Conservation (phyloP, 441 rosid genomes). For the Jatropha multifida region DNA sequence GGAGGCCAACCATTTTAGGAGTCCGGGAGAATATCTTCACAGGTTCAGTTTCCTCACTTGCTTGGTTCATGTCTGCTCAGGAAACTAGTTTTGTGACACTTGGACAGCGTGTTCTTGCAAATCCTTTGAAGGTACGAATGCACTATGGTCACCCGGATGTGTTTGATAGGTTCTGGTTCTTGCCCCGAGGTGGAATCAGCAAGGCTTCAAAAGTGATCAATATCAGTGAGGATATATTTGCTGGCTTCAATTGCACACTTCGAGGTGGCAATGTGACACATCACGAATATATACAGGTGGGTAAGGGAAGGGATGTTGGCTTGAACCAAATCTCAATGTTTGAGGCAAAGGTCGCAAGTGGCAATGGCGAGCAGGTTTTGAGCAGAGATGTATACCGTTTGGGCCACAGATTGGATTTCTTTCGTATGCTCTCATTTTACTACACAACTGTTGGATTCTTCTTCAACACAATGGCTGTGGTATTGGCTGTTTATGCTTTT, state of each 20-base stretch:
- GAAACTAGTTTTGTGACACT: conserved; percentile 86
- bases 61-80: conserved; percentile 91
- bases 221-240: conserved; percentile 89
- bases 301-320: conserved; percentile 96
- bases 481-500: conserved; percentile 67
- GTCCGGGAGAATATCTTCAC: conserved; percentile 91
- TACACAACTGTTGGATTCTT: conserved; percentile 68
- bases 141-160: conserved; percentile 97
- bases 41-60: conserved; percentile 89
- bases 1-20: conserved; percentile 87
- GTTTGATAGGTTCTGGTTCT: conserved; percentile 89
- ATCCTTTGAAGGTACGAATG: conserved; percentile 84
- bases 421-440: conserved; percentile 85
- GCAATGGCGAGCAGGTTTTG: conserved; percentile 87
- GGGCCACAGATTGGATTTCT: conserved; percentile 88
- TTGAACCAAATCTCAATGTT: conserved; percentile 86
- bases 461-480: conserved; percentile 70
- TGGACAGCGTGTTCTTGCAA: conserved; percentile 89
- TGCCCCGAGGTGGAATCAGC: conserved; percentile 82
- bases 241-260: conserved; percentile 86
- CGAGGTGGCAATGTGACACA: conserved; percentile 94
- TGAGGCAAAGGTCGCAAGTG: conserved; percentile 89
- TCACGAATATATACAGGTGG: conserved; percentile 92
- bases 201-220: conserved; percentile 84
- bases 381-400: conserved; percentile 90